Conservation (phyloP, 2,329 filamentous ascomycete species). For the Colletotrichum eleusines region DNA sequence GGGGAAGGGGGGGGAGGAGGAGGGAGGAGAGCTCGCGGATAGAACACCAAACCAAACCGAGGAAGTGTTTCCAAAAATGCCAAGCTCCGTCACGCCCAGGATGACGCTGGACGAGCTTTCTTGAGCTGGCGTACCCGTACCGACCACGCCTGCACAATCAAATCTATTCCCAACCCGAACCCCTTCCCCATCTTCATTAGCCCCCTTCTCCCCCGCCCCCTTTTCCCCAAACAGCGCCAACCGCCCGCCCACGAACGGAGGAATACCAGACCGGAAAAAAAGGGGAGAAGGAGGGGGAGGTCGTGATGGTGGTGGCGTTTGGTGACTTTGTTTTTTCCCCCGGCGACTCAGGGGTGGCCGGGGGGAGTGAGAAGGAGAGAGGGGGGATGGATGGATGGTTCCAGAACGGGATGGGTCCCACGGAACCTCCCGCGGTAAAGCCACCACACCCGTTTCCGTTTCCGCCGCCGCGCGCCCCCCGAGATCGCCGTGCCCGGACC, state of each 20-base stretch:
- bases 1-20: background rate
- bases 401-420: background rate
- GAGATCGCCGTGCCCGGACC: constrained; percentile 15
- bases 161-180: background rate
- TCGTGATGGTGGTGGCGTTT: too few species aligned
- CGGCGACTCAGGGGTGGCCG: background rate
- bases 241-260: too few species aligned
- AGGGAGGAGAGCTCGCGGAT: background rate
- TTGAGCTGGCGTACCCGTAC: background rate
- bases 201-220: too few species aligned
- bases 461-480: constrained; percentile 8
- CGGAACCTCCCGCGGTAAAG: constrained; percentile 10
- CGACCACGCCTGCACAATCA: background rate
- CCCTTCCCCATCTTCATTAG: background rate
- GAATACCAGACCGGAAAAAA: too few species aligned
- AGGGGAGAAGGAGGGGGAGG: background rate
- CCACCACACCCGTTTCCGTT: background rate
- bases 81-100: background rate
- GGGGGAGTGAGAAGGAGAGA: too few species aligned
- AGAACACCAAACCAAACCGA: background rate
- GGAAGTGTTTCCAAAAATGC: background rate
- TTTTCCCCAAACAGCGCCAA: background rate
- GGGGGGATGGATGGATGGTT: too few species aligned
- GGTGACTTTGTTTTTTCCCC: background rate
- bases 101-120: background rate